Conservation (phyloP, 2,329 filamentous ascomycete species). For the Arthrobotrys pseudoclavata region DNA sequence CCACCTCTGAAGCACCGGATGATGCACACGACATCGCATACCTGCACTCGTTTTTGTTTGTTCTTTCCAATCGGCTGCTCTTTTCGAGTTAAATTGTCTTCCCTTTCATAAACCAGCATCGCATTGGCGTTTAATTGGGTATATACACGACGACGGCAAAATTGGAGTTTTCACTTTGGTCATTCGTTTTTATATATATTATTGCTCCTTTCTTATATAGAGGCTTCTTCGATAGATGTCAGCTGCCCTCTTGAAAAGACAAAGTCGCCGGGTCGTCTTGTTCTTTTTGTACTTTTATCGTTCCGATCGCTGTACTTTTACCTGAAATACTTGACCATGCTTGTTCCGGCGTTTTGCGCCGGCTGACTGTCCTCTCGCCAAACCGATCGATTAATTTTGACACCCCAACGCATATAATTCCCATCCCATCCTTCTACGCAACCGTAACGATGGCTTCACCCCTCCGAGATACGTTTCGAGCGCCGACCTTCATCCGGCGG, state of each 20-base stretch:
- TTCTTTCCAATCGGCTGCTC: constrained; percentile 62
- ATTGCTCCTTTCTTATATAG: neutral
- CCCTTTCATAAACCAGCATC: constrained; percentile 24
- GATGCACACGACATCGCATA: constrained; percentile 61
- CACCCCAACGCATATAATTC: neutral
- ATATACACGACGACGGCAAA: constrained; percentile 5
- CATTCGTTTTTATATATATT: constrained; percentile 6
- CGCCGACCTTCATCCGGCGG: constrained; percentile 81
- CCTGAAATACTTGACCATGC: neutral
- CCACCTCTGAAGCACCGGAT: constrained; percentile 55
- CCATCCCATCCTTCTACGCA: neutral
- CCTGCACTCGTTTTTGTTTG: constrained; percentile 37
- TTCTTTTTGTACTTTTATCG: constrained; percentile 9
- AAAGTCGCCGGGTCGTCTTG: constrained; percentile 5
- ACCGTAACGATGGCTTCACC: neutral
- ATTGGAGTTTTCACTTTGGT: constrained; percentile 12
- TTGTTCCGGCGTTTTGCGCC: neutral
- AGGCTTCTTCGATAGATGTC: constrained; percentile 26
- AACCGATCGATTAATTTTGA: neutral
- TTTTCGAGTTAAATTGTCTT: neutral
- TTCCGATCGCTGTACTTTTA: constrained; percentile 18
- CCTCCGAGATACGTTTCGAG: constrained; percentile 67
- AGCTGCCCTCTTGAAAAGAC: constrained; percentile 4
- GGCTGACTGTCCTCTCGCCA: neutral
- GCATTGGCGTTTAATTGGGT: constrained; percentile 37